These are phyloP conservation scores for Ogataea philodendri DNA, from an alignment of 805 yeast species.

Conservation along the genomic window DNA sequence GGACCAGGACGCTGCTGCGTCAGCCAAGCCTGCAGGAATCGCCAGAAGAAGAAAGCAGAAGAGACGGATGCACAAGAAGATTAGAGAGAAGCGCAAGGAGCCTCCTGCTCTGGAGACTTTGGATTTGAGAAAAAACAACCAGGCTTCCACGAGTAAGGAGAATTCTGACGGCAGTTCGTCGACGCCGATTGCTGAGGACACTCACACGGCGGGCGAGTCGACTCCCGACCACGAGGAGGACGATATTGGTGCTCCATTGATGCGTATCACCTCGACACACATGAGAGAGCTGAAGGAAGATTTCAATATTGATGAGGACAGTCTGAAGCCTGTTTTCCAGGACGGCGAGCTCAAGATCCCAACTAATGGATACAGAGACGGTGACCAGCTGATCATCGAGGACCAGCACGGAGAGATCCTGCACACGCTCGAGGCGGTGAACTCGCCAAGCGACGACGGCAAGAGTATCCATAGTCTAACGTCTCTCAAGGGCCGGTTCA, in stretches of 20 bases:
- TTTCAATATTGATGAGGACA: slow-evolving; percentile 23
- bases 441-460: slow-evolving; percentile 3
- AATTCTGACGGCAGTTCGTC: slow-evolving; percentile 8
- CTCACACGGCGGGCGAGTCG: slow-evolving; percentile 1
- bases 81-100: slow-evolving; percentile 29
- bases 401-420: slow-evolving; percentile 82
- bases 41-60: slow-evolving; percentile 47
- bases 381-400: slow-evolving; percentile 68
- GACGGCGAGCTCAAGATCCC: slow-evolving; percentile 35
- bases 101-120: slow-evolving; percentile 36
- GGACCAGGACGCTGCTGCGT: slow-evolving; percentile 22
- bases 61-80: slow-evolving; percentile 25
- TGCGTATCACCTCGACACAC: slow-evolving; percentile 12
- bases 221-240: slow-evolving; percentile 11
- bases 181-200: slow-evolving; percentile 1
- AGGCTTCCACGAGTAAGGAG: slow-evolving; percentile 12
- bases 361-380: slow-evolving; percentile 63
- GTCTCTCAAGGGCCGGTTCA: slow-evolving; percentile 18
- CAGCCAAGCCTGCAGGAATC: slow-evolving; percentile 74
- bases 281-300: slow-evolving; percentile 18
- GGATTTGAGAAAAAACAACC: slow-evolving; percentile 32
- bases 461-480: slow-evolving; percentile 21
- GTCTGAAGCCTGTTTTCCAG: slow-evolving; percentile 32
- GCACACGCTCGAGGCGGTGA: slow-evolving; percentile 42
- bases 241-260: slow-evolving; percentile 8